A percentile compares a stretch with the other conserved stretches of the same genome.
phyloP scores from a whole-genome alignment of 169 alveolate species.

The Plasmodium gaboni region DNA sequence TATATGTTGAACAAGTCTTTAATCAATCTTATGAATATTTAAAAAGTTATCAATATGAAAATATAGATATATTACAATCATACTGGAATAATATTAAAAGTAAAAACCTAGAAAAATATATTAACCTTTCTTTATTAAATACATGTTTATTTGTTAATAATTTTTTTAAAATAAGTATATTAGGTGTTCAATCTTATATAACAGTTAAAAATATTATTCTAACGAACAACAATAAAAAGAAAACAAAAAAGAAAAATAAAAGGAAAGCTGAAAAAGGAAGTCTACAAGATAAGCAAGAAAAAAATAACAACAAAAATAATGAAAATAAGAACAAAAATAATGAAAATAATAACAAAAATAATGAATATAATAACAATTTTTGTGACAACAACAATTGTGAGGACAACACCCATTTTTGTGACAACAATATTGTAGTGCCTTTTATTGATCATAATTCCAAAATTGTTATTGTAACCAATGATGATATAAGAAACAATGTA shows the following conservation, averaged over 20 bases:
- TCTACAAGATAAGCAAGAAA: too few relatives aligned
- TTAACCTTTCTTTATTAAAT: conserved; percentile 62
- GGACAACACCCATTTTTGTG: too few relatives aligned
- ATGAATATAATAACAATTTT: too few relatives aligned
- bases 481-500: not conserved
- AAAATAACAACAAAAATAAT: too few relatives aligned
- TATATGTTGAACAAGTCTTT: conserved; percentile 21
- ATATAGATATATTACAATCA: conserved; percentile 31
- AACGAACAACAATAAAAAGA: not conserved
- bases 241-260: conserved; percentile 22
- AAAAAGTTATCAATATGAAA: conserved; percentile 20
- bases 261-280: not conserved
- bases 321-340: too few relatives aligned
- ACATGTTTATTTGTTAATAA: conserved; percentile 46
- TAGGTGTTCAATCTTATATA: conserved; percentile 40
- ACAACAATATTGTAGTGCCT: conserved; percentile 20
- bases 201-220: not conserved
- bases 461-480: conserved; percentile 20
- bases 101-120: conserved; percentile 64
- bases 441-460: conserved; percentile 23
- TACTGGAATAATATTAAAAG: conserved; percentile 60
- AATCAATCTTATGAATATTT: conserved; percentile 35
- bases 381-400: too few relatives aligned
- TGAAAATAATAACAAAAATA: not conserved
- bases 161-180: conserved; percentile 22